Conservation (phyloP, 192 early-diverging fungal species). For the Anaeromyces robustus region DNA sequence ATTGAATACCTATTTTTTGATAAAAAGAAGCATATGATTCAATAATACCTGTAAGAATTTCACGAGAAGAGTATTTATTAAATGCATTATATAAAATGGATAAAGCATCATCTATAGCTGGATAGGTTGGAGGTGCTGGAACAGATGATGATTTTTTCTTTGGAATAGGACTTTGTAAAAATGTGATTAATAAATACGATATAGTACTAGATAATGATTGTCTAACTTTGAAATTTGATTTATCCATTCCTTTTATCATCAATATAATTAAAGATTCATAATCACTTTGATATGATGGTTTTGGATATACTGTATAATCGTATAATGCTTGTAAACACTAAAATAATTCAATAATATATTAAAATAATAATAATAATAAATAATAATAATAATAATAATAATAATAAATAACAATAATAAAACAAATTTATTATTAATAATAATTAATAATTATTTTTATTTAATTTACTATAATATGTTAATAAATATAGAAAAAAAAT, state of each 20-base stretch:
- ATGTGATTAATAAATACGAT: neutral
- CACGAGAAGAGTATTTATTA: slow-evolving; percentile 37
- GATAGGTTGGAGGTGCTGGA: neutral
- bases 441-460: too few species aligned
- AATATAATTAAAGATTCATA: neutral
- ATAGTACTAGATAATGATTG: neutral
- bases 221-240: neutral
- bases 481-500: too few species aligned
- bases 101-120: slow-evolving; percentile 51
- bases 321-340: neutral
- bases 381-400: too few species aligned
- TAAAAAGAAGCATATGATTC: slow-evolving; percentile 65
- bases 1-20: slow-evolving; percentile 44
- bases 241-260: neutral
- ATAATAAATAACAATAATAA: too few species aligned
- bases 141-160: slow-evolving; percentile 11
- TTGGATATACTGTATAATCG: neutral
- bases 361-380: too few species aligned
- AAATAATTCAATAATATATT: too few species aligned
- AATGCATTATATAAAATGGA: slow-evolving; percentile 43
- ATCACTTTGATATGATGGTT: neutral
- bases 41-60: slow-evolving; percentile 57
- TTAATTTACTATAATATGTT: too few species aligned
- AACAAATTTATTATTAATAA: too few species aligned
- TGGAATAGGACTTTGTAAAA: slow-evolving; percentile 2